These are phyloP conservation scores for Arachis monticola DNA, from an alignment of 331 rosid species.

Conservation along the genomic window DNA sequence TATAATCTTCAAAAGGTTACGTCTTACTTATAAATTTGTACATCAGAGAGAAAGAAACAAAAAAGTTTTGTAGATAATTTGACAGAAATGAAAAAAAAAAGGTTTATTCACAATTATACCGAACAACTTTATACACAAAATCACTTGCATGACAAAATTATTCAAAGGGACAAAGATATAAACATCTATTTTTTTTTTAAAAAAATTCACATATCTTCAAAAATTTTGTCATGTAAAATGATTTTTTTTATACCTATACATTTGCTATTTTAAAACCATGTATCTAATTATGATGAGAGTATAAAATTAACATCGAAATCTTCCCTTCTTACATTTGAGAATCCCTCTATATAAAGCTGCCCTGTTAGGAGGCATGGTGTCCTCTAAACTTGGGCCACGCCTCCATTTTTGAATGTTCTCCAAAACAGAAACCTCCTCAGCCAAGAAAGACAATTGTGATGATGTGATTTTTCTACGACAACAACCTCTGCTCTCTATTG, in stretches of 20 bases:
- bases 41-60: too few species aligned
- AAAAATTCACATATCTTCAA: too few species aligned
- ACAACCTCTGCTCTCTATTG: conserved; percentile 48
- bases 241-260: not conserved
- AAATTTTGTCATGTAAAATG: too few species aligned
- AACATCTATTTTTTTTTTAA: not conserved
- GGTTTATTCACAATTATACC: too few species aligned
- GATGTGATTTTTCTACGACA: conserved; percentile 28
- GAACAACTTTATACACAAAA: not conserved
- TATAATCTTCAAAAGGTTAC: too few species aligned
- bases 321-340: conserved; percentile 41
- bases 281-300: not conserved
- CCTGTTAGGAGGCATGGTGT: conserved; percentile 66
- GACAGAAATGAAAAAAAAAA: not conserved
- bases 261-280: not conserved
- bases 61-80: not conserved
- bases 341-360: conserved; percentile 61
- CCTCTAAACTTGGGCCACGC: conserved; percentile 39
- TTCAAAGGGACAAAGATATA: not conserved
- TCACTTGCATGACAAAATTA: not conserved
- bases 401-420: not conserved
- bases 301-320: conserved; percentile 3
- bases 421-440: conserved; percentile 22
- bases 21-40: not conserved
- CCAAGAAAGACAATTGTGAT: not conserved